Base-by-base conservation (phyloP, 805 yeast genomes). In the Hanseniaspora guilliermondii region DNA sequence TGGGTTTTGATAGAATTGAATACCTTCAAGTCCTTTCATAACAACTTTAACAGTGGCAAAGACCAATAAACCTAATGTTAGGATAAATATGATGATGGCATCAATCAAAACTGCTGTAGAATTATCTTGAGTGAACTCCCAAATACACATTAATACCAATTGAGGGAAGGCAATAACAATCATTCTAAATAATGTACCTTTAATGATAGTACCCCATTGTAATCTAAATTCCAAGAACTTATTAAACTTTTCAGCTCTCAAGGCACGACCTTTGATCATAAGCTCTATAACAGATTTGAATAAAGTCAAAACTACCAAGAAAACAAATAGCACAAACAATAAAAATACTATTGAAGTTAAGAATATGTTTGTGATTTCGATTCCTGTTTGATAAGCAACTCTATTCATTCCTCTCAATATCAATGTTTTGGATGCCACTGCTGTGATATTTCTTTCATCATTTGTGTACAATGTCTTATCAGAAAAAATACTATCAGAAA, bases 321-420 rank as follows among this genome's bases (percentile, higher is more conserved):
- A 73, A 38, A 76, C 78, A 64, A 77, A 87, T 17, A 78, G 82
- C 68, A 79, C 84, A 68, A 93, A 84, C 17, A 93, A 68, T 65
- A 88, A 85, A 67, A 89, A 87, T 9, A 84, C 83, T 41, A 87
- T 78, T 53, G 89, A 87, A 0, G 98, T 93, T 71, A 89, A 73
- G 68, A 88, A 93, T 56, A 93, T 68, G 64, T 80, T 82, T 24
- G 96, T 83, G 60, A 91, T 76, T 69, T 93, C 98, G 60, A 93
- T 89, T 21, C 78, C 77, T 11, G 96, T 86, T 61, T 83, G 69
- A 65, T 73, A 93, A 0, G 96, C 82, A 6, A 91, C 96, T 70
- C 98, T 82, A 68, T 87, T 87, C 57, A 93, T 83, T 60, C 98
- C 98, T 65, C 95, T 79, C 53, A 93, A 71, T 38, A 91, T 82